Conservation (phyloP, 2,329 filamentous ascomycete genomes). For the Paecilomyces fulvus region DNA sequence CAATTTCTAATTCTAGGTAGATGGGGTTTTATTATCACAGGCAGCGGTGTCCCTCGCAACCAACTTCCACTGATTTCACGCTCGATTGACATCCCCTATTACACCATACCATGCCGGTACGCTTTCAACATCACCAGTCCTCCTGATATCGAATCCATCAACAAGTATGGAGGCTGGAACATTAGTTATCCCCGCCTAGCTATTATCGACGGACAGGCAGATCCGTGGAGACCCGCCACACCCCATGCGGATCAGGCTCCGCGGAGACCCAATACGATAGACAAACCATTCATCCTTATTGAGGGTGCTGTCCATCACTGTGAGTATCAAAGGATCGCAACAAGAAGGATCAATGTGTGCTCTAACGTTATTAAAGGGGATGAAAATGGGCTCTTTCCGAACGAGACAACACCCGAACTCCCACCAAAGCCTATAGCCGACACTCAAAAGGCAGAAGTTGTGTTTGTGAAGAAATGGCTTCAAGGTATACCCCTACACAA, state of each 20-base stretch:
- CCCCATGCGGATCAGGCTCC: slow-evolving; percentile 58
- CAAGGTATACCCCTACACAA: slow-evolving; percentile 16
- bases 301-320: slow-evolving; percentile 10
- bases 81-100: slow-evolving; percentile 55
- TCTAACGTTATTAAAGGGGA: slow-evolving; percentile 26
- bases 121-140: slow-evolving; percentile 61
- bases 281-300: slow-evolving; percentile 67
- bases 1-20: slow-evolving; percentile 23
- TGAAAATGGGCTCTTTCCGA: slow-evolving; percentile 43
- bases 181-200: slow-evolving; percentile 69
- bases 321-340: slow-evolving; percentile 1
- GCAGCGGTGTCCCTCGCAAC: slow-evolving; percentile 56
- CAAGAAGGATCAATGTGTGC: not conserved
- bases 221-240: slow-evolving; percentile 71
- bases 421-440: slow-evolving; percentile 41
- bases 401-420: slow-evolving; percentile 41
- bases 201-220: slow-evolving; percentile 66
- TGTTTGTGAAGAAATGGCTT: slow-evolving; percentile 45
- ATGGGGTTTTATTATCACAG: slow-evolving; percentile 74
- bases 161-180: slow-evolving; percentile 66
- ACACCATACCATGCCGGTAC: slow-evolving; percentile 53
- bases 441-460: slow-evolving; percentile 37
- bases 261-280: slow-evolving; percentile 49
- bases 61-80: slow-evolving; percentile 65
- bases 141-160: slow-evolving; percentile 58